phyloP scores from a whole-genome alignment of 2,329 filamentous ascomycete species.

The Dothidotthia symphoricarpi region DNA sequence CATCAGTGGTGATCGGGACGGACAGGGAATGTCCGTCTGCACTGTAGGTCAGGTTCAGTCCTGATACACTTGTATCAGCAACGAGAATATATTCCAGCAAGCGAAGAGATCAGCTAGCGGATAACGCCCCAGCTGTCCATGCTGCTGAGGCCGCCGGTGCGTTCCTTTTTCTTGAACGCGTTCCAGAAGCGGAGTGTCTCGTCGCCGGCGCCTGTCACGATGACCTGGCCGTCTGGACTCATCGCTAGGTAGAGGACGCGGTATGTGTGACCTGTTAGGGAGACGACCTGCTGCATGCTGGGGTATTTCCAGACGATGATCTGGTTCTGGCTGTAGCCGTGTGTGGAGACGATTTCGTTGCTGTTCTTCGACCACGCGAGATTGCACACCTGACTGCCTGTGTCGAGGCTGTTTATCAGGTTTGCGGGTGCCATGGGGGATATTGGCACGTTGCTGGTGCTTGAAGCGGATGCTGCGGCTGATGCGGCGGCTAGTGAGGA shows the following conservation, averaged over 20 bases:
- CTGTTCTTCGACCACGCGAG: constrained; percentile 96
- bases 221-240: constrained; percentile 90
- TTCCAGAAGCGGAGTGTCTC: constrained; percentile 98
- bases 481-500: constrained; percentile 43
- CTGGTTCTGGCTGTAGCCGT: constrained; percentile 97
- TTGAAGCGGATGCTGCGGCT: constrained; percentile 35
- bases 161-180: constrained; percentile 81
- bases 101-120: constrained; percentile 53
- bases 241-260: constrained; percentile 94
- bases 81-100: no score
- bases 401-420: constrained; percentile 78
- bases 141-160: constrained; percentile 55
- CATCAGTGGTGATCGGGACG: no score
- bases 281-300: constrained; percentile 94
- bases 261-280: constrained; percentile 93
- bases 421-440: constrained; percentile 43
- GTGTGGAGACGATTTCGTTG: constrained; percentile 94
- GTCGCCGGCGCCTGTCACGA: constrained; percentile 94
- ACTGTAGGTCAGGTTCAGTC: no score
- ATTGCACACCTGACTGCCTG: constrained; percentile 98
- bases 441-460: constrained; percentile 30
- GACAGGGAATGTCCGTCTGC: no score
- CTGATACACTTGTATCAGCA: no score
- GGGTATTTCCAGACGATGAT: constrained; percentile 99
- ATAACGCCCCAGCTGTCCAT: constrained; percentile 83